Percentiles rank a stretch among this genome's conserved stretches.
These are phyloP conservation scores for Penicillium sp. DNA, from an alignment of 2,329 filamentous ascomycete species.

Conservation along the genomic window DNA sequence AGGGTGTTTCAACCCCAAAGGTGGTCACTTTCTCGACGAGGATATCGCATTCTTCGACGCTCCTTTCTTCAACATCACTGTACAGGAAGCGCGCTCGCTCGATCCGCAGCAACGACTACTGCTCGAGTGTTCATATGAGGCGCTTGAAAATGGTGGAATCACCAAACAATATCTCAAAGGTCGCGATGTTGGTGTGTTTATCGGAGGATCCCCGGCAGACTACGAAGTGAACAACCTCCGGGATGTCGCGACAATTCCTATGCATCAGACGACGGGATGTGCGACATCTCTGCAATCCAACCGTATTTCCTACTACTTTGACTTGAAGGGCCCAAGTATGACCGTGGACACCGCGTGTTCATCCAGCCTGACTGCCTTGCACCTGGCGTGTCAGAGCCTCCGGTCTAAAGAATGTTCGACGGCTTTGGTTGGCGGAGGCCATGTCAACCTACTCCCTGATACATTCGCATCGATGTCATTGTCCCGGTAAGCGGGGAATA, in stretches of 20 bases:
- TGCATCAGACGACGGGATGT: slow-evolving; percentile 26
- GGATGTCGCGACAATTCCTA: slow-evolving; percentile 24
- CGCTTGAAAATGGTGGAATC: slow-evolving; percentile 30
- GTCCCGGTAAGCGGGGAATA: slow-evolving; percentile 15
- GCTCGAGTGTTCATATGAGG: slow-evolving; percentile 31
- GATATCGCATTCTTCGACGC: slow-evolving; percentile 31
- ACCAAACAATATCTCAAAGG: slow-evolving; percentile 23
- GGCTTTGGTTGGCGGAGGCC: slow-evolving; percentile 31
- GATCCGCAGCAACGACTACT: slow-evolving; percentile 31
- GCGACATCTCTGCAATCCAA: slow-evolving; percentile 28
- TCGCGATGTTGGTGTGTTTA: slow-evolving; percentile 25
- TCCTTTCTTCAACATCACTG: slow-evolving; percentile 32
- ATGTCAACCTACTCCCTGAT: slow-evolving; percentile 29
- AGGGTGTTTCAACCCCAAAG: slow-evolving; percentile 24
- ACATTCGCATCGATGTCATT: slow-evolving; percentile 26
- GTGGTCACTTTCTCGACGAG: slow-evolving; percentile 31
- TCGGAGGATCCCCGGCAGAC: slow-evolving; percentile 24
- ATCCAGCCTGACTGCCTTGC: slow-evolving; percentile 28
- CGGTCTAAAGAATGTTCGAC: slow-evolving; percentile 25
- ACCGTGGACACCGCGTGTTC: slow-evolving; percentile 35
- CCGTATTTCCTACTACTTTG: slow-evolving; percentile 33
- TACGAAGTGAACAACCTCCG: slow-evolving; percentile 26
- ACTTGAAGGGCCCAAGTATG: slow-evolving; percentile 32
- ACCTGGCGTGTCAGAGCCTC: slow-evolving; percentile 29
- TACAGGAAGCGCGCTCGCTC: slow-evolving; percentile 26